These are phyloP conservation scores for Stagonosporopsis rhizophila DNA, from an alignment of 2,329 filamentous ascomycete species.

Conservation along the genomic window DNA sequence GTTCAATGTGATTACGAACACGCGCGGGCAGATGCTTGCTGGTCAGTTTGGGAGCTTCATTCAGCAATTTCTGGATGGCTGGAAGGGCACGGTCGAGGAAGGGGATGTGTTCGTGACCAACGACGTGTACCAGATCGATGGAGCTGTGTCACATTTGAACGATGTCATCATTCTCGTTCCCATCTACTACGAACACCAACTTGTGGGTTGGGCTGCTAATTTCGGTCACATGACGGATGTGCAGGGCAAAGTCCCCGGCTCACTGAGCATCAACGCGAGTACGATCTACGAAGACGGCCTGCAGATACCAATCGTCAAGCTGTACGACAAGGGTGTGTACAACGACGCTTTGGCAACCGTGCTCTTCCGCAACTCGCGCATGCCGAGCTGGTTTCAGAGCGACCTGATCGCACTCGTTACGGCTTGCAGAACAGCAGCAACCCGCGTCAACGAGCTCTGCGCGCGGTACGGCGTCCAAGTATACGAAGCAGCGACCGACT, in stretches of 20 bases:
- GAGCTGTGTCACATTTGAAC: constrained; percentile 59
- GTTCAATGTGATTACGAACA: constrained; percentile 61
- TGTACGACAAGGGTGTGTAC: constrained; percentile 54
- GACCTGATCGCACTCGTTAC: constrained; percentile 58
- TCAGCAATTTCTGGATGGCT: constrained; percentile 55
- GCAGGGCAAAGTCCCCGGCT: constrained; percentile 58
- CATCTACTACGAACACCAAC: constrained; percentile 54
- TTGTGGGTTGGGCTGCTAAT: constrained; percentile 60
- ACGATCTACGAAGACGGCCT: constrained; percentile 60
- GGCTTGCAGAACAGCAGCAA: constrained; percentile 55
- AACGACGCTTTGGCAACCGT: constrained; percentile 55
- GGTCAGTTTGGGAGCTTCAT: constrained; percentile 62
- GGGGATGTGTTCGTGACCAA: constrained; percentile 61
- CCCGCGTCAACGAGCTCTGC: constrained; percentile 55
- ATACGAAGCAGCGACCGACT: constrained; percentile 56
- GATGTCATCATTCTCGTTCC: constrained; percentile 60
- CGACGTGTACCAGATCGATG: constrained; percentile 58
- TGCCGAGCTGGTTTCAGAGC: constrained; percentile 58
- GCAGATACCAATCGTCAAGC: constrained; percentile 58
- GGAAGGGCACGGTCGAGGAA: constrained; percentile 58
- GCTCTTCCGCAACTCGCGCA: constrained; percentile 58
- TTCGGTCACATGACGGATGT: constrained; percentile 58
- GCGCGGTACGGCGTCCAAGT: constrained; percentile 54
- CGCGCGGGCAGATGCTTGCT: constrained; percentile 58
- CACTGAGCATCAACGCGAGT: constrained; percentile 58